Conservation (phyloP, 192 early-diverging fungal genomes). For the Coemansia sp. region DNA sequence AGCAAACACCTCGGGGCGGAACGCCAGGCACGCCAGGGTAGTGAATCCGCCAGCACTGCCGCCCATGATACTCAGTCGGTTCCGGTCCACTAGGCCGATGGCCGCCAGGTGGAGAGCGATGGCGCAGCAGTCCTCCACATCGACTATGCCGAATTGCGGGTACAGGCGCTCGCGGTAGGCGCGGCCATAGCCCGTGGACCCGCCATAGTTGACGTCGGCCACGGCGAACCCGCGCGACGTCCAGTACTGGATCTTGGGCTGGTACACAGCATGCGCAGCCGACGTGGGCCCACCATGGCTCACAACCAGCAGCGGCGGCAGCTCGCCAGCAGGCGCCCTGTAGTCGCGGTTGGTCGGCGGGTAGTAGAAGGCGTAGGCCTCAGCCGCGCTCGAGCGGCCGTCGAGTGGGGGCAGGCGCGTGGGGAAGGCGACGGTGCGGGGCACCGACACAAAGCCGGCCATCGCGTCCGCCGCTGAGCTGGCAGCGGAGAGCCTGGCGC, state of each 20-base stretch:
- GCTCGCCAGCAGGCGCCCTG: conserved; percentile 47
- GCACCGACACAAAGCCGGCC: conserved; percentile 59
- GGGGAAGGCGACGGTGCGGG: conserved; percentile 60
- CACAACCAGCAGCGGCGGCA: conserved; percentile 68
- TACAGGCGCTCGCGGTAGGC: conserved; percentile 71
- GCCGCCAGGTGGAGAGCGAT: conserved; percentile 63
- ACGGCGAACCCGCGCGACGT: conserved; percentile 74
- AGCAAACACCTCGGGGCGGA: conserved; percentile 68
- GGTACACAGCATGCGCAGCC: conserved; percentile 36
- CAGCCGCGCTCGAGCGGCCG: neutral
- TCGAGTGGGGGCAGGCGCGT: conserved; percentile 48
- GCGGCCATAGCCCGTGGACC: conserved; percentile 71
- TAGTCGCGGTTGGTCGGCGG: conserved; percentile 63
- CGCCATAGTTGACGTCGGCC: conserved; percentile 77
- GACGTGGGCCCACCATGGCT: conserved; percentile 74
- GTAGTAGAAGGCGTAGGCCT: conserved; percentile 61
- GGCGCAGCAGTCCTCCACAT: conserved; percentile 74
- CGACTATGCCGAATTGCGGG: conserved; percentile 70
- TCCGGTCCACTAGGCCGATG: conserved; percentile 57
- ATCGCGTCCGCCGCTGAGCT: neutral
- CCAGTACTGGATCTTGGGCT: conserved; percentile 65
- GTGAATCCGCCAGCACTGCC: conserved; percentile 71
- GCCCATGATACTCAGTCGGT: conserved; percentile 65
- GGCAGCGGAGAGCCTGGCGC: neutral
- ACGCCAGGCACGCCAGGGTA: conserved; percentile 62